Base-by-base conservation (phyloP, 768 basidiomycete species). In the Boletus pseudopeckii region DNA sequence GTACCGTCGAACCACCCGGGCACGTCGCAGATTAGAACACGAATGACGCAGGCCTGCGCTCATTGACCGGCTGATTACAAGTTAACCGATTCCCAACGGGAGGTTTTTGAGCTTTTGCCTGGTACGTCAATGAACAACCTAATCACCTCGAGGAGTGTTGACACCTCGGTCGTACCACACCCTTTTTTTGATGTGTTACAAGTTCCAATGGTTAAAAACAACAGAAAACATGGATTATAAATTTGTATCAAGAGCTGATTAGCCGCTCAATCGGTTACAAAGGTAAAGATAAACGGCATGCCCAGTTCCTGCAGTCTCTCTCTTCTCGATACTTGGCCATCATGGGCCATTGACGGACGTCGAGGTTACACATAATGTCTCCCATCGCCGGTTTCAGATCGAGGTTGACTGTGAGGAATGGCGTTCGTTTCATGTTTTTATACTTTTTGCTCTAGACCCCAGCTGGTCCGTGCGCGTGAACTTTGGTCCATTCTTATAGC, bases 211-310 rank as follows among this genome's bases (percentile, higher is more conserved):
- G n/a, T n/a, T n/a, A 24, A 18, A 28, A 2, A 40, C 14, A 37
- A 3, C 10, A 2, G 17, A 38, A 40, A 39, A 57, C 6, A 44
- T 17, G 24, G 15, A 53, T 15, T 20, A 28, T 28, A 9, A 8
- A 36, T 37, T 52, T 68, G 80, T 85, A 71, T 69, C 82, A 78
- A 74, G 74, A 77, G 73, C 84, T 85, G 85, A 88, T 88, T 87
- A 81, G 77, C 83, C 85, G 76, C 75, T 65, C 72, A 64, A 76
- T 75, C 82, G 71, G 70, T 80, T 59, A 64, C 30, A 56, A 61
- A 43, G 26, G 30, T 64, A 55, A 64, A 64, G 77, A 78, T 67
- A 74, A 77, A 80, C 78, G 82, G 78, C 83, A 86, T 85, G 85
- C 85, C 85, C 85, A 87, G 84, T 72, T 74, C 74, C 63, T 77